phyloP scores from a whole-genome alignment of 2,329 filamentous ascomycete genomes.

The Emergomyces pasteurianus region DNA sequence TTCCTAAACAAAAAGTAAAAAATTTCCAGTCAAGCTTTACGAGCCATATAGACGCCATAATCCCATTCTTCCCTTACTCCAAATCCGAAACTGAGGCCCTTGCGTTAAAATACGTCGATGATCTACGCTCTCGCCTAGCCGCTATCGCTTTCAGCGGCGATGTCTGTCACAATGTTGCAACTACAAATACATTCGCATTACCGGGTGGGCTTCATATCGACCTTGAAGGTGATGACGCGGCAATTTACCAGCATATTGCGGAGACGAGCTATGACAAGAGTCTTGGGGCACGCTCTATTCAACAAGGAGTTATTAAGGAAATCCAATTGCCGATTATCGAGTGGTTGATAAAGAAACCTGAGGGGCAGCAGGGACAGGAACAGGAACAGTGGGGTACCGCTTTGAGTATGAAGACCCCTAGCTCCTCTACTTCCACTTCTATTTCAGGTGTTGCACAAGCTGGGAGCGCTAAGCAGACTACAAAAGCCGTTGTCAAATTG shows the following conservation, averaged over 20 bases:
- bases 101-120: conserved; percentile 32
- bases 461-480: no score
- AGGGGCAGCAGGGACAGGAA: background rate
- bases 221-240: conserved; percentile 1
- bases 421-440: background rate
- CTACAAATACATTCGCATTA: background rate
- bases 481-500: background rate
- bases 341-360: background rate
- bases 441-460: background rate
- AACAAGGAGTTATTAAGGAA: conserved; percentile 4
- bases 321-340: conserved; percentile 5
- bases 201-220: background rate
- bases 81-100: conserved; percentile 30
- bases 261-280: background rate
- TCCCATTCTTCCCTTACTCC: conserved; percentile 36
- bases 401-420: background rate
- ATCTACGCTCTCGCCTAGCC: conserved; percentile 8
- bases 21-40: conserved; percentile 26
- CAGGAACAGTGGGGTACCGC: background rate
- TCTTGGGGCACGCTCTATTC: conserved; percentile 7
- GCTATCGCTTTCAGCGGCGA: background rate
- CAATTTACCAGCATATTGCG: conserved; percentile 1
- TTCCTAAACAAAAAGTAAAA: background rate
- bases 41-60: conserved; percentile 30
- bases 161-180: background rate